A percentile compares a stretch with the other conserved stretches of the same genome.
Evolutionary conservation across 2,329 filamentous ascomycete genomes (phyloP).

Genomic region (Aspergillus vadensis): DNA sequence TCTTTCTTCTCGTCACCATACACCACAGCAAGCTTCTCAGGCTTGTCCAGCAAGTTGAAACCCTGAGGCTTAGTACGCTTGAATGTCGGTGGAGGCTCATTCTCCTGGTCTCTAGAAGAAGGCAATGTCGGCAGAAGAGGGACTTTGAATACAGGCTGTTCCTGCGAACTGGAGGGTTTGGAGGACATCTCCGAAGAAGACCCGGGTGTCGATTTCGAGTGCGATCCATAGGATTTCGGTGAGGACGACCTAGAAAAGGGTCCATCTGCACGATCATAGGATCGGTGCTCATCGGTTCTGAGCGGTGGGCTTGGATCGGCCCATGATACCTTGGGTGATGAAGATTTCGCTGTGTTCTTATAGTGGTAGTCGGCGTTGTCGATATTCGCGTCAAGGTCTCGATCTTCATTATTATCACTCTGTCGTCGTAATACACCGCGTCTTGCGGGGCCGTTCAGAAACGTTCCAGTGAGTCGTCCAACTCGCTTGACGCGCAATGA

Average conservation of each 20-base stretch:
- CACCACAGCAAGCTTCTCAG: conserved; percentile 56
- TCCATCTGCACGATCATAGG: conserved; percentile 28
- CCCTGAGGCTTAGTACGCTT: conserved; percentile 61
- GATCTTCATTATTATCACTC: conserved; percentile 61
- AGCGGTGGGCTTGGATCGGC: conserved; percentile 36
- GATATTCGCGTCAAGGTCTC: conserved; percentile 31
- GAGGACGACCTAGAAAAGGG: conserved; percentile 39
- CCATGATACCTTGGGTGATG: conserved; percentile 42
- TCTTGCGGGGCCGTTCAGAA: conserved; percentile 77
- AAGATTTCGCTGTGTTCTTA: conserved; percentile 27
- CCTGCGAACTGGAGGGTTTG: conserved; percentile 43
- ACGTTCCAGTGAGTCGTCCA: conserved; percentile 73
- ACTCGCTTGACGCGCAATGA: conserved; percentile 78
- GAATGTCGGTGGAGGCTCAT: conserved; percentile 72
- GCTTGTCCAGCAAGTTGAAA: conserved; percentile 59
- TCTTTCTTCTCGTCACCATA: conserved; percentile 49
- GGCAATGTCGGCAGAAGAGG: conserved; percentile 61
- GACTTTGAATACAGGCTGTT: conserved; percentile 60
- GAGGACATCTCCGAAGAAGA: conserved; percentile 45
- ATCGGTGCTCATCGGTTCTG: conserved; percentile 26
- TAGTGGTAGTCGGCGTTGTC: conserved; percentile 31
- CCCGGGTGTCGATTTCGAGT: conserved; percentile 44
- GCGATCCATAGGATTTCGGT: conserved; percentile 38
- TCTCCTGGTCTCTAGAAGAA: conserved; percentile 77
- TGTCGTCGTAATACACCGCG: conserved; percentile 64